Evolutionary conservation across 2,329 filamentous ascomycete genomes (phyloP).

Genomic region (Myriangium duriaei): DNA sequence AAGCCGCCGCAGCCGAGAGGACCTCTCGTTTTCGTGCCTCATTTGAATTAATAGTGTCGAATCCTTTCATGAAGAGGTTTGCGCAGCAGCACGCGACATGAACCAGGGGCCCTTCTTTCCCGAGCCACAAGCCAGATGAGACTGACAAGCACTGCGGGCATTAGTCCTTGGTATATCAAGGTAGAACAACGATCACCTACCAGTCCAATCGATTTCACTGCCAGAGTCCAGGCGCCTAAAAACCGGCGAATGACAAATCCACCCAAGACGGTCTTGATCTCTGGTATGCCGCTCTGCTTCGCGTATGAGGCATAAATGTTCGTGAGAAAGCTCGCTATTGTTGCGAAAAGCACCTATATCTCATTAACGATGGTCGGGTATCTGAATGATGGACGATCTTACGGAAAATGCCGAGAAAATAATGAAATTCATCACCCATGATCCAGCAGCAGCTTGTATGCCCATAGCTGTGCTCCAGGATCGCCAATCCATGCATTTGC

Average conservation of each 20-base stretch:
- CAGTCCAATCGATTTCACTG: constrained; percentile 80
- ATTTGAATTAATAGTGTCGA: constrained; percentile 67
- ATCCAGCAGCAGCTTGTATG: constrained; percentile 51
- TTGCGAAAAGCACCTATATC: constrained; percentile 59
- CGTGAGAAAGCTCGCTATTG: constrained; percentile 65
- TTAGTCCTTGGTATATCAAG: constrained; percentile 14
- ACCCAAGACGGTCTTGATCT: constrained; percentile 92
- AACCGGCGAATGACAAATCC: constrained; percentile 87
- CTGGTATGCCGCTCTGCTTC: constrained; percentile 89
- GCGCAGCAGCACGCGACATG: constrained; percentile 96
- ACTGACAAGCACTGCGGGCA: constrained; percentile 66
- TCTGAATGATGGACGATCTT: too few species aligned
- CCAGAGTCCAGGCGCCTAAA: constrained; percentile 73
- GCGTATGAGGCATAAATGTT: constrained; percentile 76
- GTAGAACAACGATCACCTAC: constrained; percentile 35
- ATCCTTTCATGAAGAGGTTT: constrained; percentile 85
- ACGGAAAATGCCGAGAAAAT: constrained; percentile 81
- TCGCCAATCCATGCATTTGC: constrained; percentile 76
- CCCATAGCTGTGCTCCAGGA: constrained; percentile 69
- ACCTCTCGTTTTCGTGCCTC: constrained; percentile 93
- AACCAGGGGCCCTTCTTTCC: constrained; percentile 89
- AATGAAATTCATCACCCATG: constrained; percentile 75
- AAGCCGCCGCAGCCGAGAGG: constrained; percentile 80
- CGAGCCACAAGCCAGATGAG: constrained; percentile 88
- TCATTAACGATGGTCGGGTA: too few species aligned